Evolutionary conservation across 1,139 yeast genomes (phyloP).

Genomic region (Candida albicans): DNA sequence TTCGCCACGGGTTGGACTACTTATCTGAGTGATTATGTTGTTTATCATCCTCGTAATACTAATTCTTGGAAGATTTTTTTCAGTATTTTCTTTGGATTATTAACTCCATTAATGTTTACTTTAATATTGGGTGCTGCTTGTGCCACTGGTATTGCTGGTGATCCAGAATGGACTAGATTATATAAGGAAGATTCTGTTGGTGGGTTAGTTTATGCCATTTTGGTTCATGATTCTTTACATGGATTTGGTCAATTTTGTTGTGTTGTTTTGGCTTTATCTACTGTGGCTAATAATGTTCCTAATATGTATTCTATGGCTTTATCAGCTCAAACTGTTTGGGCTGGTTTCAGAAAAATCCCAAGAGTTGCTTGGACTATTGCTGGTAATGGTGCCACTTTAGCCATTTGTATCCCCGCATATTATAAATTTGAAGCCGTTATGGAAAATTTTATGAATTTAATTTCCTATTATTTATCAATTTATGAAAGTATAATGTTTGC

Average conservation of each 20-base stretch:
- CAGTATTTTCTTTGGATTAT: constrained; percentile 62
- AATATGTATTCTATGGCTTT: constrained; percentile 88
- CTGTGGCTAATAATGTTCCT: constrained; percentile 88
- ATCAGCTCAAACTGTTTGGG: constrained; percentile 83
- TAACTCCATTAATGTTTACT: constrained; percentile 67
- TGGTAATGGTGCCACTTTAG: constrained; percentile 77
- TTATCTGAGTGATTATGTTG: constrained; percentile 89
- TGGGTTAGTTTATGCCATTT: constrained; percentile 76
- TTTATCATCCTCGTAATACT: constrained; percentile 70
- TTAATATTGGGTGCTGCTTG: constrained; percentile 87
- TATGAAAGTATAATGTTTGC: constrained; percentile 70
- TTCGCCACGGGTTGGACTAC: constrained; percentile 96
- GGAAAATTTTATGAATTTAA: constrained; percentile 84
- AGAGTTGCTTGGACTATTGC: constrained; percentile 77
- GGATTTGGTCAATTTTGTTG: constrained; percentile 90
- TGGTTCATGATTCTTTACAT: constrained; percentile 76
- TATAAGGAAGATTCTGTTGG: constrained; percentile 65
- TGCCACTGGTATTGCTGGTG: constrained; percentile 59
- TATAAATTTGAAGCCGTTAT: constrained; percentile 70
- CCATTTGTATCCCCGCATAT: constrained; percentile 86
- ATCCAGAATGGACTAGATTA: constrained; percentile 48
- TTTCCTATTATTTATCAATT: constrained; percentile 88
- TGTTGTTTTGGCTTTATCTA: constrained; percentile 77
- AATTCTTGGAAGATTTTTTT: constrained; percentile 60
- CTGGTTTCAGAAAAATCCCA: constrained; percentile 69